Percentiles rank a stretch among this genome's conserved stretches.
phyloP scores from a whole-genome alignment of 148 eudicot species.

The Vaccinium macrocarpon region DNA sequence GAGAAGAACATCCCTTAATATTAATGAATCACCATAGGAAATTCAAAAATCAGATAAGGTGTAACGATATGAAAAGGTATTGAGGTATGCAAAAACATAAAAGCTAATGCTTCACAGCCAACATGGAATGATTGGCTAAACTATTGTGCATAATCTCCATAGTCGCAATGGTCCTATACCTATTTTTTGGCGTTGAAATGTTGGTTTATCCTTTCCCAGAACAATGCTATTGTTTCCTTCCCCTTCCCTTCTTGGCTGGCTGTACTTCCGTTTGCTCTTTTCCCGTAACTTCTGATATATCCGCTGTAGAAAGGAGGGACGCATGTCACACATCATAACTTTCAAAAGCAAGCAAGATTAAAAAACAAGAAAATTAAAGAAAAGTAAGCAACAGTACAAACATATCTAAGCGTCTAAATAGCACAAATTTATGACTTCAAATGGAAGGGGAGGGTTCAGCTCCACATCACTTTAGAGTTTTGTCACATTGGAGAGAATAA shows the following conservation, averaged over 20 bases:
- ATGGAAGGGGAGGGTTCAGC: background rate
- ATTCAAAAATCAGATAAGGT: background rate
- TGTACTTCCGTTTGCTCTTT: constrained; percentile 80
- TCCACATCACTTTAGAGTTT: background rate
- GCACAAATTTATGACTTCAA: too few species aligned
- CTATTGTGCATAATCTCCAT: background rate
- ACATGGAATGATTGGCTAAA: background rate
- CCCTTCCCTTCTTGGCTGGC: constrained; percentile 84
- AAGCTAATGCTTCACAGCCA: background rate
- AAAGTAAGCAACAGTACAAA: background rate
- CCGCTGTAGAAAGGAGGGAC: constrained; percentile 42
- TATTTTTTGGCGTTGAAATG: background rate
- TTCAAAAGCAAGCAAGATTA: background rate
- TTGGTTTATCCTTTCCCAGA: background rate
- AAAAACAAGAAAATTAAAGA: background rate
- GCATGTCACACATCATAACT: background rate
- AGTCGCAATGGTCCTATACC: background rate
- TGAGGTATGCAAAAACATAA: background rate
- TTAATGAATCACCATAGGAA: background rate
- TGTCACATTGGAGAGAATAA: background rate
- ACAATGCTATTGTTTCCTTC: constrained; percentile 68
- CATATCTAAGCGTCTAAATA: too few species aligned
- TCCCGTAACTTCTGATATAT: constrained; percentile 77
- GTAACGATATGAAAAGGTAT: background rate
- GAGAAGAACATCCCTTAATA: background rate